Evolutionary conservation across 2,329 filamentous ascomycete genomes (phyloP).

Genomic region (Scytalidium lignicola): DNA sequence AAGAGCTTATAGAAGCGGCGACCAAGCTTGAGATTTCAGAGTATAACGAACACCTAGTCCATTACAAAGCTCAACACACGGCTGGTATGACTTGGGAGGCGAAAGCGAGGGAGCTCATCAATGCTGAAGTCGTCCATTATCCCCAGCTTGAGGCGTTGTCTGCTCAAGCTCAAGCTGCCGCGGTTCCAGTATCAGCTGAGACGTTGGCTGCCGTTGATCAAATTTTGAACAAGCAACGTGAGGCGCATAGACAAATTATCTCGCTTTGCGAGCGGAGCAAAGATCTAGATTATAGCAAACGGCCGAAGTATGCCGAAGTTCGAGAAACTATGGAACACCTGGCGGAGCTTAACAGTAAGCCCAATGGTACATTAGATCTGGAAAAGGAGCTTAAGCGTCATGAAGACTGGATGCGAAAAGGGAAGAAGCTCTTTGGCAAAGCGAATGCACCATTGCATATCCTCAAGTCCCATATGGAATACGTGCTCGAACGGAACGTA

Average conservation of each 20-base stretch:
- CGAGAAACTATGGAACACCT: slow-evolving; percentile 82
- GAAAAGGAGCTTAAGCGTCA: slow-evolving; percentile 93
- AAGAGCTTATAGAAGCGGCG: slow-evolving; percentile 72
- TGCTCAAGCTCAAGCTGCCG: slow-evolving; percentile 64
- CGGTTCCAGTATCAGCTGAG: slow-evolving; percentile 74
- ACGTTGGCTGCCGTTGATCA: slow-evolving; percentile 81
- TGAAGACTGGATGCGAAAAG: slow-evolving; percentile 98
- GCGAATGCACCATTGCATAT: slow-evolving; percentile 97
- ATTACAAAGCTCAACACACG: slow-evolving; percentile 69
- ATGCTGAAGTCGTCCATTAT: slow-evolving; percentile 88
- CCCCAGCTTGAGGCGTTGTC: slow-evolving; percentile 90
- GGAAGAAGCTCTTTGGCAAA: slow-evolving; percentile 97
- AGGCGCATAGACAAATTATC: slow-evolving; percentile 84
- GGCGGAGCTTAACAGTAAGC: slow-evolving; percentile 87
- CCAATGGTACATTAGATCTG: slow-evolving; percentile 81
- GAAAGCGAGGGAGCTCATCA: slow-evolving; percentile 88
- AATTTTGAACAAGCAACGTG: slow-evolving; percentile 91
- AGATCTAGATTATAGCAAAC: slow-evolving; percentile 67
- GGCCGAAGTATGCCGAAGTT: slow-evolving; percentile 87
- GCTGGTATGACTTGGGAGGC: slow-evolving; percentile 85
- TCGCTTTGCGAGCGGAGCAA: slow-evolving; percentile 75
- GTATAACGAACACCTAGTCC: slow-evolving; percentile 73
- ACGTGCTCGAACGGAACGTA: slow-evolving; percentile 82
- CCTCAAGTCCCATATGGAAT: slow-evolving; percentile 87
- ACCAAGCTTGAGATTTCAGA: slow-evolving; percentile 71